These are phyloP conservation scores for Paramyrothecium roridum DNA, from an alignment of 2,329 filamentous ascomycete species.

Conservation along the genomic window DNA sequence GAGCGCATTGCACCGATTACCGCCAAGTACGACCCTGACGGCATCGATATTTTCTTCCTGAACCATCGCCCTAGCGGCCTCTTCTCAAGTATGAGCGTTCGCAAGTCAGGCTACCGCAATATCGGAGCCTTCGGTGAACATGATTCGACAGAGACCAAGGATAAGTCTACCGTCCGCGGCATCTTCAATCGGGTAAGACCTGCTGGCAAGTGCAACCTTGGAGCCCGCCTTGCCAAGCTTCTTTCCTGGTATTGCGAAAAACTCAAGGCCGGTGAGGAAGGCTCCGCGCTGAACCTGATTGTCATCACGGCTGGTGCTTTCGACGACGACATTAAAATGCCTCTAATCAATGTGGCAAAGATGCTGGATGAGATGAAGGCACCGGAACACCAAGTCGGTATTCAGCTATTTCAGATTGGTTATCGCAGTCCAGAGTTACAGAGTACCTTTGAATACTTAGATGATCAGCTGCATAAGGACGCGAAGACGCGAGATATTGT, in stretches of 20 bases:
- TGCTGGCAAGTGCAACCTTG: conserved; percentile 9
- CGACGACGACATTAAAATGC: conserved; percentile 9
- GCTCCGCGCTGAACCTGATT: conserved; percentile 7
- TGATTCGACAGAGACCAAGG: conserved; percentile 6
- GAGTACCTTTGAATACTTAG: conserved; percentile 6
- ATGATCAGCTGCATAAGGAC: conserved; percentile 9
- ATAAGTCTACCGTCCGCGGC: conserved; percentile 4
- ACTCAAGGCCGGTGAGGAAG: conserved; percentile 6
- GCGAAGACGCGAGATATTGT: conserved; percentile 8
- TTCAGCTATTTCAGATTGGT: conserved; percentile 8
- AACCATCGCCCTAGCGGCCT: conserved; percentile 9
- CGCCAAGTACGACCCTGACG: conserved; percentile 9
- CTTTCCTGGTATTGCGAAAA: conserved; percentile 10
- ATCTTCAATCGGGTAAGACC: conserved; percentile 8
- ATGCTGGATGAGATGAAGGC: conserved; percentile 7
- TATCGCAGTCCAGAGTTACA: conserved; percentile 4
- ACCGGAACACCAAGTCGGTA: conserved; percentile 7
- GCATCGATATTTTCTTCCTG: conserved; percentile 9
- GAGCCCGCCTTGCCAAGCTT: conserved; percentile 6
- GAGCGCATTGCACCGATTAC: conserved; percentile 8
- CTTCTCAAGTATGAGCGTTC: conserved; percentile 7
- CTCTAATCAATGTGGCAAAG: conserved; percentile 6
- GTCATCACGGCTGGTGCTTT: conserved; percentile 8
- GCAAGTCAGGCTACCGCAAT: conserved; percentile 8
- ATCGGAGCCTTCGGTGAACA: conserved; percentile 8